A percentile compares a stretch with the other conserved stretches of the same genome.
Evolutionary conservation across 495 filamentous ascomycete species (phyloP).

Genomic region (Chaetomium fimeti): DNA sequence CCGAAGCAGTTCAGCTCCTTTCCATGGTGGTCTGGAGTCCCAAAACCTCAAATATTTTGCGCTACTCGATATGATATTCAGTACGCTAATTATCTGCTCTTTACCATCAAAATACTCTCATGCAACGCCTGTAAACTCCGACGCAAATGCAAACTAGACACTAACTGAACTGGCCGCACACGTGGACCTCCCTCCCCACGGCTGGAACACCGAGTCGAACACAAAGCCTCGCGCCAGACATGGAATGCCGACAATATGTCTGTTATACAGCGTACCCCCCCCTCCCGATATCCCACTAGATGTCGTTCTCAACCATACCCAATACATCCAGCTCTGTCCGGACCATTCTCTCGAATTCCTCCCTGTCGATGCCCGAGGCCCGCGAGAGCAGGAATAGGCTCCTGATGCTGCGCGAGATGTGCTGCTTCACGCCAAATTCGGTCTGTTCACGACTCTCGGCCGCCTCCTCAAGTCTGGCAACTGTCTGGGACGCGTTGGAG

Average conservation of each 20-base stretch:
- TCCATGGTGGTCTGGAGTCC: too few relatives aligned
- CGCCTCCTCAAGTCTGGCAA: conserved; percentile 64
- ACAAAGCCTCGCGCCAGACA: conserved; percentile 1
- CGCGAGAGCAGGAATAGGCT: conserved; percentile 80
- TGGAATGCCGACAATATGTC: conserved; percentile 4
- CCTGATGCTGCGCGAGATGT: conserved; percentile 84
- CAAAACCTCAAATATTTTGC: too few relatives aligned
- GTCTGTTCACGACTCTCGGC: conserved; percentile 63
- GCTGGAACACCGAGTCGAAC: conserved; percentile 9
- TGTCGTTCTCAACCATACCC: conserved; percentile 68
- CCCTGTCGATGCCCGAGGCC: conserved; percentile 73
- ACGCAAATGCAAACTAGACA: conserved; percentile 16
- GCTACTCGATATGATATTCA: conserved; percentile 1
- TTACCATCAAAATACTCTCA: neutral
- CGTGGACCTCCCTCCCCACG: conserved; percentile 9
- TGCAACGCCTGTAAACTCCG: conserved; percentile 1
- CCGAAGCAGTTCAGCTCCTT: too few relatives aligned
- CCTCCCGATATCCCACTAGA: neutral
- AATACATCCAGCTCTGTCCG: conserved; percentile 77
- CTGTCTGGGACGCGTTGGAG: conserved; percentile 50
- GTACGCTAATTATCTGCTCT: neutral
- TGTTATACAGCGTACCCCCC: neutral
- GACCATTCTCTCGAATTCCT: conserved; percentile 80
- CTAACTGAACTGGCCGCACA: conserved; percentile 1
- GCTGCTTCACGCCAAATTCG: conserved; percentile 82